Conservation (phyloP, 2,329 filamentous ascomycete species). For the Daldinia sp. region DNA sequence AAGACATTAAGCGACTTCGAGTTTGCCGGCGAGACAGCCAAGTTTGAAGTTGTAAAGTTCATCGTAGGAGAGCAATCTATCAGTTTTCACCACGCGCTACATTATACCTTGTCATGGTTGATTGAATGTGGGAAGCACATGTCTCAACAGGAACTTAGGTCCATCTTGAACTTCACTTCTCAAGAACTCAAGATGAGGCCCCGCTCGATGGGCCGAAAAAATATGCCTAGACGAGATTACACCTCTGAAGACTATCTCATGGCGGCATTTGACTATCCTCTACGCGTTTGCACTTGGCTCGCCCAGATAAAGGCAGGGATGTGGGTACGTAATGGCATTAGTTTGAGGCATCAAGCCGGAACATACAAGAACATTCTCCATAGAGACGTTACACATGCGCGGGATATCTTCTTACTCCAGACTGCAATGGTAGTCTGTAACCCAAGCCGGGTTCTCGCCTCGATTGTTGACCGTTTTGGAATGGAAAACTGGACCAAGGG, state of each 20-base stretch:
- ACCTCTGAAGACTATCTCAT: constrained; percentile 81
- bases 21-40: constrained; percentile 68
- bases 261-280: constrained; percentile 88
- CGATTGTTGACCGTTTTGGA: constrained; percentile 90
- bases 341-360: constrained; percentile 90
- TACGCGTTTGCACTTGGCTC: constrained; percentile 94
- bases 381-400: constrained; percentile 90
- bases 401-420: constrained; percentile 93
- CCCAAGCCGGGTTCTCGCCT: constrained; percentile 82
- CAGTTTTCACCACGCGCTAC: constrained; percentile 96
- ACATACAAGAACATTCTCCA: constrained; percentile 91
- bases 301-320: constrained; percentile 98
- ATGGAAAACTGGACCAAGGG: constrained; percentile 88
- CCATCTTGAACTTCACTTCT: constrained; percentile 75
- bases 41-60: constrained; percentile 81
- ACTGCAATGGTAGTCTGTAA: constrained; percentile 88
- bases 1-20: constrained; percentile 81
- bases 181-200: constrained; percentile 73
- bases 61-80: constrained; percentile 88
- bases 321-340: constrained; percentile 98
- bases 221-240: constrained; percentile 65
- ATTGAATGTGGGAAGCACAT: constrained; percentile 87
- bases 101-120: constrained; percentile 96
- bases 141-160: constrained; percentile 69
- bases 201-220: constrained; percentile 66